phyloP scores from a whole-genome alignment of 768 basidiomycete species.

The Botryobasidium botryosum region DNA sequence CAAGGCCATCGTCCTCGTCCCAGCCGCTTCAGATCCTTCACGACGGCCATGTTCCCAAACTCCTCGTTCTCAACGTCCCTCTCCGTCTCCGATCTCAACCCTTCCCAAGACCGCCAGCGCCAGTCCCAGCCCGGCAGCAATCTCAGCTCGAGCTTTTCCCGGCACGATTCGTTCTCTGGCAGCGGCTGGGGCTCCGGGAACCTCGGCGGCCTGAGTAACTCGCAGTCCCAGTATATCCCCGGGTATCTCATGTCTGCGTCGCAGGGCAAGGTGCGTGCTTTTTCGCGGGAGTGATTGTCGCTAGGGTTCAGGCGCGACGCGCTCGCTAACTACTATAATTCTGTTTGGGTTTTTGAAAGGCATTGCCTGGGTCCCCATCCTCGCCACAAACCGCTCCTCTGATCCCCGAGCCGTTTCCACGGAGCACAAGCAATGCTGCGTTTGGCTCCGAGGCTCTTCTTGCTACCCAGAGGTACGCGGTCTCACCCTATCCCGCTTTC shows the following conservation, averaged over 20 bases:
- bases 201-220: too few relatives aligned
- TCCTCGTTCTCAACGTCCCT: too few relatives aligned
- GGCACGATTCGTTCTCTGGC: too few relatives aligned
- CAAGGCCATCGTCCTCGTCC: too few relatives aligned
- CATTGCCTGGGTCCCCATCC: slow-evolving; percentile 2
- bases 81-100: too few relatives aligned
- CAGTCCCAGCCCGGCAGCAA: too few relatives aligned
- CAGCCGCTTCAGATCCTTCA: too few relatives aligned
- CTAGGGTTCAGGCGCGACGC: neutral
- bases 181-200: too few relatives aligned
- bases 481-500: neutral
- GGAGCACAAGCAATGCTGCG: neutral
- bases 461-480: neutral
- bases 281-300: neutral
- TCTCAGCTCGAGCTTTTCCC: too few relatives aligned
- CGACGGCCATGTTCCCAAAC: too few relatives aligned
- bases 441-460: slow-evolving; percentile 4
- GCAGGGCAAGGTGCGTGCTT: neutral
- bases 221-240: slow-evolving; percentile 4
- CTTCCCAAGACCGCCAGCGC: too few relatives aligned
- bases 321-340: neutral
- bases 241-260: slow-evolving; percentile 6
- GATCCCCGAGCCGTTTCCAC: neutral
- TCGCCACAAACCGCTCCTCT: neutral
- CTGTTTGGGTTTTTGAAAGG: neutral